A percentile compares a stretch with the other conserved stretches of the same genome.
phyloP scores from a whole-genome alignment of 2,329 filamentous ascomycete species.

The Thielaviopsis euricoi region DNA sequence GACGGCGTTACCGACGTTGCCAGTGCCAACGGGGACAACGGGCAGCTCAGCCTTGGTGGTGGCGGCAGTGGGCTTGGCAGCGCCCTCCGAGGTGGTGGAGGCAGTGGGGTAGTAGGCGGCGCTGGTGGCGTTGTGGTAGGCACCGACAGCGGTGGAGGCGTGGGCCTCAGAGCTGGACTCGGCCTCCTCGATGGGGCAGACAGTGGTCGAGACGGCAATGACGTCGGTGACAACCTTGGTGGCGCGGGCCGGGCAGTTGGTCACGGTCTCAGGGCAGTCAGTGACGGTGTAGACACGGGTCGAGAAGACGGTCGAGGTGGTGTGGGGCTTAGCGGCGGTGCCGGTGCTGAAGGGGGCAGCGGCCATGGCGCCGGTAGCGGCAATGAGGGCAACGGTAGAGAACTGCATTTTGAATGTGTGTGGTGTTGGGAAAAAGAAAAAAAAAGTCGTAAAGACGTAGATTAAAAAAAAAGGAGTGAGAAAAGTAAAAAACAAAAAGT shows the following conservation, averaged over 20 bases:
- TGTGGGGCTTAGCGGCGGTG: conserved; percentile 25
- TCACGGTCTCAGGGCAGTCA: conserved; percentile 41
- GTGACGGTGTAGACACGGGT: conserved; percentile 45
- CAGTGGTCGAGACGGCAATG: conserved; percentile 23
- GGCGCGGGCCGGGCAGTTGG: conserved; percentile 39
- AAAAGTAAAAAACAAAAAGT: conserved; percentile 20
- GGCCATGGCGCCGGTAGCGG: conserved; percentile 32
- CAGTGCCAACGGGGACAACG: conserved; percentile 8
- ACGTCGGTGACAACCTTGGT: conserved; percentile 23
- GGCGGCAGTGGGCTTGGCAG: conserved; percentile 3
- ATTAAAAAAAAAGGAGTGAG: conserved; percentile 15
- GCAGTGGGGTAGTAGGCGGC: conserved; percentile 9
- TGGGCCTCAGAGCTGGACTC: conserved; percentile 3
- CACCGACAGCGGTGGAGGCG: conserved; percentile 4
- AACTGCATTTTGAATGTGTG: conserved; percentile 35
- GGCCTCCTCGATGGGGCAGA: conserved; percentile 20
- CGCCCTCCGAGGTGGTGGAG: conserved; percentile 8
- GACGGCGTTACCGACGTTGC: conserved; percentile 5
- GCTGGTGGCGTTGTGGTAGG: conserved; percentile 12
- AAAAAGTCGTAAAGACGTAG: conserved; percentile 4
- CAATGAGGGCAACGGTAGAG: conserved; percentile 31
- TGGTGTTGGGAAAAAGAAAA: too few species aligned
- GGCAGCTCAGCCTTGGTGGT: conserved; percentile 12
- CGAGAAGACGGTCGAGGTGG: conserved; percentile 35
- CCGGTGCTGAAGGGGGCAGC: conserved; percentile 15